Conservation (phyloP, 768 basidiomycete species). For the Kwoniella shandongensis region DNA sequence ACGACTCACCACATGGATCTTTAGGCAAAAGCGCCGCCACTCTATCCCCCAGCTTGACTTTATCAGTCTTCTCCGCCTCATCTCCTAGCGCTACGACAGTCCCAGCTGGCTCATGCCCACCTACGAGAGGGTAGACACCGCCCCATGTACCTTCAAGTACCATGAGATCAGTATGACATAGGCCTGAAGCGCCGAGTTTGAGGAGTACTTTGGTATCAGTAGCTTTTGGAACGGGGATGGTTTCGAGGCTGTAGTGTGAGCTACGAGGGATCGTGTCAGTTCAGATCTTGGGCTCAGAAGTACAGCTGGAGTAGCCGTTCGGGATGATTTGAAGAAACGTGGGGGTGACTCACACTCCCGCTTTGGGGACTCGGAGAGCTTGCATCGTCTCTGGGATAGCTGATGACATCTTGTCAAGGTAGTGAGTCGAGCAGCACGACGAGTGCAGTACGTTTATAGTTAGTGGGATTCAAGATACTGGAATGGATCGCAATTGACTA, state of each 20-base stretch:
- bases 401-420: too few species aligned
- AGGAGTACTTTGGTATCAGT: constrained; percentile 13
- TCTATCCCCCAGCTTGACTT: constrained; percentile 11
- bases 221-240: constrained; percentile 15
- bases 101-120: constrained; percentile 32
- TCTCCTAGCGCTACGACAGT: constrained; percentile 17
- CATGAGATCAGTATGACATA: constrained; percentile 31
- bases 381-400: constrained; percentile 10
- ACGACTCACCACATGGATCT: constrained; percentile 18
- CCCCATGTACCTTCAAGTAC: constrained; percentile 12
- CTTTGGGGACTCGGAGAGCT: constrained; percentile 9
- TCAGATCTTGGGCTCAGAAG: background rate
- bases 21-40: constrained; percentile 10
- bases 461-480: too few species aligned
- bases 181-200: constrained; percentile 27
- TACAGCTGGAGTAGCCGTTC: background rate
- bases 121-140: constrained; percentile 14
- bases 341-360: background rate
- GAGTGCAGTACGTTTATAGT: too few species aligned
- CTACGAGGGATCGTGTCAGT: constrained; percentile 4
- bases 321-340: background rate
- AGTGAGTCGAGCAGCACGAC: too few species aligned
- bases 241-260: constrained; percentile 17
- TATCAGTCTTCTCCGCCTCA: constrained; percentile 5
- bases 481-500: too few species aligned